Base-by-base conservation (phyloP, 2,329 filamentous ascomycete species). In the Pestalotiopsis sp. region DNA sequence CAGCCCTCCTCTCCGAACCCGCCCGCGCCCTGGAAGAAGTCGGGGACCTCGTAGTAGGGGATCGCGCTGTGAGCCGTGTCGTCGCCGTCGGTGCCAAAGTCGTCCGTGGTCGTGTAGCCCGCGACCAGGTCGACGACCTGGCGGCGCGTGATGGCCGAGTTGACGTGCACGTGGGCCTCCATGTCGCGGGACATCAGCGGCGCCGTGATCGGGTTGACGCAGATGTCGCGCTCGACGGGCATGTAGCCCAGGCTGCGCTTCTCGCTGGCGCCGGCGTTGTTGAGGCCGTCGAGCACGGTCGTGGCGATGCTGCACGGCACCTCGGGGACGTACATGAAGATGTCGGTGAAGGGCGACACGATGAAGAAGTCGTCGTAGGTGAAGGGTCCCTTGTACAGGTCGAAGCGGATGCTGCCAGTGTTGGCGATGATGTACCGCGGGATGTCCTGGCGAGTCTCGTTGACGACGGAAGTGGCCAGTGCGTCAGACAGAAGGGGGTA, bases 361-460 rank as follows among this genome's bases (percentile, higher is more conserved):
- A 89, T 88, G 76, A 86, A 88, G 59, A 77, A 81, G 68, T 83
- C 81, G 57, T 84, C 82, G 20, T 79, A 84, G 0, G 88, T 90
- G 74, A 91, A 91, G 0, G 88, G 87, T 0, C 90, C 90, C 76
- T 91, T 83, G 69, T 87, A 83, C 13, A 92, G 77, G 71, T 91
- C 89, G 73, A 90, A 91, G 2, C 89, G 86, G 27, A 91, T 82
- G 39, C 82, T 83, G 31, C 88, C 89, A 0, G 88, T 90, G 77
- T 91, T 91, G 70, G 85, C 83, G 70, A 90, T 82, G 69, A 91
- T 84, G 59, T 90, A 80, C 38, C 89, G 84, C 1, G 88, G 80
- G 31, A 79, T 83, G 67, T 84, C 79, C 52, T 81, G 79, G n/a
- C 86, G 82, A 17, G 82, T 81, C 57, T 84, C 73, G 71, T 87